Percentiles rank a stretch among this genome's conserved stretches.
Conservation (phyloP, 2,329 filamentous ascomycete genomes). For the Paraconiothyrium sp. region DNA sequence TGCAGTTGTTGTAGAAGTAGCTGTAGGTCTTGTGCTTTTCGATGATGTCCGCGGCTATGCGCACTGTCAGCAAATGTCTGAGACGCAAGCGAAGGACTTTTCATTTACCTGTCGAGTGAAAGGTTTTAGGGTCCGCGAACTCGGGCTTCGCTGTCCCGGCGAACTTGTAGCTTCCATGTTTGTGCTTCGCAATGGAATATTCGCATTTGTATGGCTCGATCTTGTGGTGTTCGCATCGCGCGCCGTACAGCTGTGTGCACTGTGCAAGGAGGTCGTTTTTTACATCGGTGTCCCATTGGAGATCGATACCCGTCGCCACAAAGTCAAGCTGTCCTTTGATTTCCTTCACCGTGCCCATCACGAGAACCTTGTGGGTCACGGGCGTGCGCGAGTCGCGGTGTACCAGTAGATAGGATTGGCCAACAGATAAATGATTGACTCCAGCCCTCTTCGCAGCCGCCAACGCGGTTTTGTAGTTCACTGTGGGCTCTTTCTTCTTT, state of each 20-base stretch:
- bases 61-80: neutral
- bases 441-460: neutral
- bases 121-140: neutral
- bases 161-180: neutral
- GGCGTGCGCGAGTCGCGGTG: neutral
- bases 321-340: neutral
- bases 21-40: constrained; percentile 7
- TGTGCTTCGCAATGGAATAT: neutral
- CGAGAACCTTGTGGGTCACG: neutral
- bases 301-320: neutral
- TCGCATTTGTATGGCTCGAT: neutral
- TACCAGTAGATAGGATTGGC: neutral
- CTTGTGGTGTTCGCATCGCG: neutral
- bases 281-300: neutral
- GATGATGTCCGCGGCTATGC: neutral
- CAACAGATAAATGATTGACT: neutral
- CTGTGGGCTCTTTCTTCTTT: constrained; percentile 1
- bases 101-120: neutral
- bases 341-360: neutral
- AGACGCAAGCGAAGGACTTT: neutral
- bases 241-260: neutral
- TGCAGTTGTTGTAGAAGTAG: neutral
- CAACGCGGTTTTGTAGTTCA: neutral
- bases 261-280: neutral
- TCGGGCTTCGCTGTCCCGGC: neutral